Evolutionary conservation across 2,329 filamentous ascomycete genomes (phyloP), one percentile per base, ranked within the genome.

Genomic region (Hirsutella thompsonii): DNA sequence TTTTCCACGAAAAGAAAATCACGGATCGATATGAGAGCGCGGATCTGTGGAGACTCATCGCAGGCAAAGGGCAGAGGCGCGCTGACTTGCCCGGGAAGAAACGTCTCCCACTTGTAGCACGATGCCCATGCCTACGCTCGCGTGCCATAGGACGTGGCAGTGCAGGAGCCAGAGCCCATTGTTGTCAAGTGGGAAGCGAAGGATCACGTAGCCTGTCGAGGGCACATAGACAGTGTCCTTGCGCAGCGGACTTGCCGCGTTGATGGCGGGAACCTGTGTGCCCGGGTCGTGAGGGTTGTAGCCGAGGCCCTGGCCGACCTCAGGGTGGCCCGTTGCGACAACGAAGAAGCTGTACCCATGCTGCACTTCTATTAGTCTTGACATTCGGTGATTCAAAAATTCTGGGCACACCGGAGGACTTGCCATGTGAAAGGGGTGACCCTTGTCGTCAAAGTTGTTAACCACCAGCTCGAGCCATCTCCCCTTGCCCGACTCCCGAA

Each of bases 351-450:
- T 38, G 18, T 46, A 42, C 6, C 50, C 52, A 26, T 53, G 52
- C 47, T 54, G 26, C 45, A 6, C 3, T 14, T 9, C 8, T 5
- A 16, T 34, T 19, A 34, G 32, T 16, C n/a, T 18, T 3, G n/a
- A n/a, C n/a, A n/a, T n/a, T n/a, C n/a, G n/a, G n/a, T n/a, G n/a
- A 19, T n/a, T n/a, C 32, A 5, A 5, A 32, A 14, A 16, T 6
- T 4, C 14, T 14, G 8, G n/a, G 13, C 6, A 3, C 32, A 34
- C 32, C 2, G 14, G 13, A 16, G 14, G 5, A 18, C 52, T 42
- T 52, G 67, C 64, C 34, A 72, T 44, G 47, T 72, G 69, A 43
- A 71, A 71, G 0, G 69, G 68, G 47, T 72, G 69, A 0, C 58
- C 54, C 6, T 63, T 64, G 33, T 70, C 67, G 42, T 72, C 68